Evolutionary conservation across 1,139 yeast species (phyloP), one percentile per base, ranked within the genome.

Genomic region (Suhomyces atakaporum): DNA sequence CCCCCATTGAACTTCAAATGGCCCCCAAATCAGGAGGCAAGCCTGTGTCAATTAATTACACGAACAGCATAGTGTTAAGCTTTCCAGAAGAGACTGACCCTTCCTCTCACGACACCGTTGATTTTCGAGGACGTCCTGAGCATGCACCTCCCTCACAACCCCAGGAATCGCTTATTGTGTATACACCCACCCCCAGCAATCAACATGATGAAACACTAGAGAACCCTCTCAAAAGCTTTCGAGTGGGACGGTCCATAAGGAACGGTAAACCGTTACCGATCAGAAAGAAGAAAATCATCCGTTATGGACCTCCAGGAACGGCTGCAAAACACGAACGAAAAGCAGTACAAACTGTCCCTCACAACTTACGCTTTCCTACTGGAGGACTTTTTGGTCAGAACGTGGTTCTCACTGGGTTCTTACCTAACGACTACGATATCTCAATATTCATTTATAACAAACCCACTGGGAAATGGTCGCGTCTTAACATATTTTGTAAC

Each of bases 321-420:
- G 24, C 23, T 3, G 20, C 27, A 10, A 33, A 31, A 21, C 38
- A 25, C 31, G 28, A 42, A 7, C 29, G 33, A 5, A 28, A 35
- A 19, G 28, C 44, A 3, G 29, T 41, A 5, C 53, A 51, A 27
- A 54, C 59, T 2, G 48, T 64, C 14, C 77, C 77, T 2, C 62
- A 54, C 38, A 70, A 70, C 33, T 57, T 83, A 31, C 56, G 66
- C 22, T 75, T 66, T 46, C 85, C 87, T 5, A 69, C 77, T 0
- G 79, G 83, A 16, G 85, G 81, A 2, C 52, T 71, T 7, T 82
- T 81, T 53, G 88, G 89, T 5, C 79, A 79, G 39, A 81, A 79
- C 47, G 52, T 82, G 12, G 74, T 83, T 6, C 63, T 81, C 2
- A 67, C 77, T 1, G 92, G 92, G 0, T 79, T 74, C 40, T 55